Conservation (phyloP, 1,284 basidiomycete species). For the Chalciporus sp. region DNA sequence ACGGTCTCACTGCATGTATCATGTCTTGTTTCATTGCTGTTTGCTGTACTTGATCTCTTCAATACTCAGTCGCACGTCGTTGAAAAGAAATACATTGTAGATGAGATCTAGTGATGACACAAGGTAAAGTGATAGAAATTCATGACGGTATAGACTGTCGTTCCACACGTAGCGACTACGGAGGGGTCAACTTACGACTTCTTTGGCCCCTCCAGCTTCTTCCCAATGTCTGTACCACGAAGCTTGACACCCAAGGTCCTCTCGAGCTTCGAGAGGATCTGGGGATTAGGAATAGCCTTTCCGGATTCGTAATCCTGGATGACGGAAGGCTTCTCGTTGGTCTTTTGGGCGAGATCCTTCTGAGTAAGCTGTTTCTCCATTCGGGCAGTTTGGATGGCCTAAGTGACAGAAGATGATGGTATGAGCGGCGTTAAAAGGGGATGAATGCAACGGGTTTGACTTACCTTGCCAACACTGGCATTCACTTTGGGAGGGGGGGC, state of each 20-base stretch:
- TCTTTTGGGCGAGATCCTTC: constrained; percentile 92
- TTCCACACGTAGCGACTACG: constrained; percentile 17
- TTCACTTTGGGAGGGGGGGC: constrained; percentile 89
- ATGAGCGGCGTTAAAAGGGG: not conserved
- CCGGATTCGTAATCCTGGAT: constrained; percentile 91
- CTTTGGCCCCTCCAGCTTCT: constrained; percentile 77
- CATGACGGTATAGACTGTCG: constrained; percentile 21
- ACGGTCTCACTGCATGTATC: constrained; percentile 3
- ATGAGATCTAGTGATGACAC: constrained; percentile 26
- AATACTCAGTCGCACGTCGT: constrained; percentile 2
- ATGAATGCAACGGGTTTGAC: constrained; percentile 20
- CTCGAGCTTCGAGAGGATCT: constrained; percentile 93
- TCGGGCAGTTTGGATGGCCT: constrained; percentile 86
- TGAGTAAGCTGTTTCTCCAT: constrained; percentile 81
- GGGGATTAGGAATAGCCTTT: constrained; percentile 88
- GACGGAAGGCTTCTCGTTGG: constrained; percentile 89
- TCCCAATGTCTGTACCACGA: constrained; percentile 81
- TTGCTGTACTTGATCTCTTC: constrained; percentile 10
- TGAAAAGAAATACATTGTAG: constrained; percentile 27
- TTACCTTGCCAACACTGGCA: constrained; percentile 78
- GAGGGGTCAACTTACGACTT: constrained; percentile 56
- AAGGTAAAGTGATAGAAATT: constrained; percentile 15
- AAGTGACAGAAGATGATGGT: constrained; percentile 3
- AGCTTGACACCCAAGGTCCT: constrained; percentile 90
- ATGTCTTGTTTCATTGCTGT: not conserved